A percentile compares a stretch with the other conserved stretches of the same genome.
phyloP scores from a whole-genome alignment of 2,329 filamentous ascomycete genomes.

The Trichoderma aggressivum region DNA sequence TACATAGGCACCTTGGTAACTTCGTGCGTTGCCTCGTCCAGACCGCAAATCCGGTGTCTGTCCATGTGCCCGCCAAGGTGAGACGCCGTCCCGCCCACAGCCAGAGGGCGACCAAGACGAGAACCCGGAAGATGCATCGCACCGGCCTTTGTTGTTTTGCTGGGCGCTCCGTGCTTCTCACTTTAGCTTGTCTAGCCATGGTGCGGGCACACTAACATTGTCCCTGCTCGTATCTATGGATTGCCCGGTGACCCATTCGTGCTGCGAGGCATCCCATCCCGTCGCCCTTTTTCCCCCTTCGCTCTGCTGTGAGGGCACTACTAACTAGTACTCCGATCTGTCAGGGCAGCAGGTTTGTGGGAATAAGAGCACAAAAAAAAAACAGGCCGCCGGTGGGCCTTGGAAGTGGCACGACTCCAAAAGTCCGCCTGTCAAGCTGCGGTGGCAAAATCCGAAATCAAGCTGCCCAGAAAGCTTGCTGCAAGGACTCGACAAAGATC shows the following conservation, averaged over 20 bases:
- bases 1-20: too few species aligned
- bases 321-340: neutral
- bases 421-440: neutral
- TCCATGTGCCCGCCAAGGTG: conserved; percentile 8
- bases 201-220: neutral
- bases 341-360: neutral
- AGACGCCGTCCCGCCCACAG: neutral
- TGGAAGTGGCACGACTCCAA: neutral
- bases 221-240: neutral
- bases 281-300: neutral
- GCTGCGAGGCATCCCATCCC: conserved; percentile 11
- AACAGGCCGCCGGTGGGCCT: neutral
- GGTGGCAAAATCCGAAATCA: conserved; percentile 4
- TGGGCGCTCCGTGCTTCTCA: neutral
- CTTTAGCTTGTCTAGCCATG: neutral
- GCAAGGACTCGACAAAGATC: conserved; percentile 1
- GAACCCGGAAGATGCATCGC: neutral
- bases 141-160: neutral
- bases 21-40: neutral
- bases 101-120: neutral
- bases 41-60: conserved; percentile 13
- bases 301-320: neutral
- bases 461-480: neutral
- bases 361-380: neutral
- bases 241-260: conserved; percentile 6